These are phyloP conservation scores for Alternaria dauci DNA, from an alignment of 2,329 filamentous ascomycete genomes.

Conservation along the genomic window DNA sequence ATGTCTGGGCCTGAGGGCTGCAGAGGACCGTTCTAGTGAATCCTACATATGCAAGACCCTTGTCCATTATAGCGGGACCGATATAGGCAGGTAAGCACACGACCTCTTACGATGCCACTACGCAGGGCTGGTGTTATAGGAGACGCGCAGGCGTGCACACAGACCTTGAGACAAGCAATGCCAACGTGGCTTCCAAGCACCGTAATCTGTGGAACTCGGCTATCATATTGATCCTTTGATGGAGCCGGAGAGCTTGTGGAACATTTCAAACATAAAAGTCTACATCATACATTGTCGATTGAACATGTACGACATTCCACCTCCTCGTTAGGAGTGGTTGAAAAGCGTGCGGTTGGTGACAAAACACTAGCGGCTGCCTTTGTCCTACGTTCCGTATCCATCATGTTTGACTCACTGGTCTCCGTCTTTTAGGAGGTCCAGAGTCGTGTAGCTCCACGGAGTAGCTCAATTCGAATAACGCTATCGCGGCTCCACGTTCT, in stretches of 20 bases:
- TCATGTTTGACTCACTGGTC: slow-evolving; percentile 2
- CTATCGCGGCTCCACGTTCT: slow-evolving; percentile 13
- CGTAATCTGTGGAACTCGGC: slow-evolving; percentile 6
- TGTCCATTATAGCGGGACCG: not conserved
- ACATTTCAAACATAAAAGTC: not conserved
- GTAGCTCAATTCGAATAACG: slow-evolving; percentile 1
- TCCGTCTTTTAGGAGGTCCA: not conserved
- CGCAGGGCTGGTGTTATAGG: not conserved
- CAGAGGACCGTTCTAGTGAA: not conserved
- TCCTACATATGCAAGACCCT: not conserved
- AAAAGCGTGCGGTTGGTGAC: not conserved
- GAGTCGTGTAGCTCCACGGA: slow-evolving; percentile 11
- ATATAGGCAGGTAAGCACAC: slow-evolving; percentile 20
- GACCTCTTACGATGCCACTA: slow-evolving; percentile 1
- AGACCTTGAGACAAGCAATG: slow-evolving; percentile 4
- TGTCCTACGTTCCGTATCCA: not conserved
- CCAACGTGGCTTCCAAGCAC: slow-evolving; percentile 12
- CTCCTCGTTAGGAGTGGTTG: not conserved
- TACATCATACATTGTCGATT: not conserved
- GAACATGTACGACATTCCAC: not conserved
- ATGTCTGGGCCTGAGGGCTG: not conserved
- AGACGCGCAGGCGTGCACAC: not conserved
- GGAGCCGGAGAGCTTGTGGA: not conserved
- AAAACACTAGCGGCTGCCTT: not conserved
- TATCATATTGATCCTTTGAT: slow-evolving; percentile 18